Conservation (phyloP, 2,329 filamentous ascomycete species). For the Trichoderma guizhouense region DNA sequence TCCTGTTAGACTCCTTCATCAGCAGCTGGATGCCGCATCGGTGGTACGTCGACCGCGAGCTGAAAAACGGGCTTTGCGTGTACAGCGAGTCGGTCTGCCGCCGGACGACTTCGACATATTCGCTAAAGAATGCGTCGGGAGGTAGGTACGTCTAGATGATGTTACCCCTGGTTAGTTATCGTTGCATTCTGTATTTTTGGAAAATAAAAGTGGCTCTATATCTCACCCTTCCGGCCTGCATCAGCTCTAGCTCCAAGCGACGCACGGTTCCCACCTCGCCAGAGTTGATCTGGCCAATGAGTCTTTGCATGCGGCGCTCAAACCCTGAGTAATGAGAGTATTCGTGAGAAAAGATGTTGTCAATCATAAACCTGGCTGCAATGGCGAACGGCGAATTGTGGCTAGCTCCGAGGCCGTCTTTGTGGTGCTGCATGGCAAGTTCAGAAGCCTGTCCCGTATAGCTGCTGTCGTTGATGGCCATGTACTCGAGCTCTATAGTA, state of each 20-base stretch:
- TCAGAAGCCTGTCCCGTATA: slow-evolving; percentile 38
- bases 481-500: slow-evolving; percentile 46
- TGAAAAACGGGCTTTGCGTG: slow-evolving; percentile 20
- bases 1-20: slow-evolving; percentile 24
- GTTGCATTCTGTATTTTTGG: not conserved
- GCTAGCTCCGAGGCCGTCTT: slow-evolving; percentile 29
- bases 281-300: slow-evolving; percentile 36
- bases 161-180: slow-evolving; percentile 19
- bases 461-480: slow-evolving; percentile 33
- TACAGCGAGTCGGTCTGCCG: slow-evolving; percentile 45
- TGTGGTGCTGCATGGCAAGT: slow-evolving; percentile 41
- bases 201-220: not conserved
- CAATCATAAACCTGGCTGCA: slow-evolving; percentile 37
- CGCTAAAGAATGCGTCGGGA: slow-evolving; percentile 37
- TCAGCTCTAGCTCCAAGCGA: slow-evolving; percentile 49
- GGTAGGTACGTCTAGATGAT: slow-evolving; percentile 33
- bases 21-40: slow-evolving; percentile 40
- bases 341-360: slow-evolving; percentile 32
- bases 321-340: slow-evolving; percentile 35
- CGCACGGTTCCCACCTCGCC: slow-evolving; percentile 41
- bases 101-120: slow-evolving; percentile 41
- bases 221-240: slow-evolving; percentile 50
- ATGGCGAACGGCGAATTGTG: slow-evolving; percentile 34
- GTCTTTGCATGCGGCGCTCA: slow-evolving; percentile 31
- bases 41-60: slow-evolving; percentile 42